Evolutionary conservation across 2,329 filamentous ascomycete genomes (phyloP).

Genomic region (Colletotrichum cordylinicola): DNA sequence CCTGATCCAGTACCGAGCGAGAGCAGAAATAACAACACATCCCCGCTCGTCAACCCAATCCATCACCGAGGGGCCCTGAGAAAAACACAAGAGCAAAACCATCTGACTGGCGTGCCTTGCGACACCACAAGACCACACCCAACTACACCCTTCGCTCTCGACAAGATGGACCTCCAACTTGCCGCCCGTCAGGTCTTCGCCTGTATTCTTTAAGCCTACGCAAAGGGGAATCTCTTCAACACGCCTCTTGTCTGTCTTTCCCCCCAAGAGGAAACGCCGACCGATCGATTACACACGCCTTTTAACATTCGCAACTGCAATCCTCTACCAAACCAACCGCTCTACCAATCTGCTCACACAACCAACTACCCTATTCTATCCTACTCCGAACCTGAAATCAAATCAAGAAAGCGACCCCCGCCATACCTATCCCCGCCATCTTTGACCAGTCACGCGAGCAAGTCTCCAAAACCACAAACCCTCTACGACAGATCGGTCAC

Average conservation of each 20-base stretch:
- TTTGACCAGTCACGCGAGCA: constrained; percentile 8
- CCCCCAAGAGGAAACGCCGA: not conserved
- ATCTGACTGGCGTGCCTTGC: not conserved
- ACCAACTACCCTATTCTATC: constrained; percentile 15
- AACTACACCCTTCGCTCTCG: not conserved
- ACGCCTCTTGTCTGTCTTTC: constrained; percentile 6
- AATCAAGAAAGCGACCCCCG: not conserved
- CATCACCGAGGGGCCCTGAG: constrained; percentile 10
- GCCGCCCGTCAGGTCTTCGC: constrained; percentile 20
- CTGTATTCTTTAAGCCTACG: constrained; percentile 17
- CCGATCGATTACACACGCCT: not conserved
- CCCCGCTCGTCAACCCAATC: not conserved
- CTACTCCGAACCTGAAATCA: not conserved
- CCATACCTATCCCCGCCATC: not conserved
- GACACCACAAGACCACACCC: not conserved
- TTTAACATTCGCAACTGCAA: not conserved
- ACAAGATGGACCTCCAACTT: constrained; percentile 26
- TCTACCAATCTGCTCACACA: constrained; percentile 13
- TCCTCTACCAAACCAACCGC: not conserved
- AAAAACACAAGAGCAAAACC: not conserved
- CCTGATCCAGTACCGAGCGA: not conserved
- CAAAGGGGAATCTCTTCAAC: constrained; percentile 11
- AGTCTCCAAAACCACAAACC: not conserved
- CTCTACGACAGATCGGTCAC: not conserved
- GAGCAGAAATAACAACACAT: not conserved